phyloP scores from a whole-genome alignment of 2,329 filamentous ascomycete species.

The Fusarium anguioides region DNA sequence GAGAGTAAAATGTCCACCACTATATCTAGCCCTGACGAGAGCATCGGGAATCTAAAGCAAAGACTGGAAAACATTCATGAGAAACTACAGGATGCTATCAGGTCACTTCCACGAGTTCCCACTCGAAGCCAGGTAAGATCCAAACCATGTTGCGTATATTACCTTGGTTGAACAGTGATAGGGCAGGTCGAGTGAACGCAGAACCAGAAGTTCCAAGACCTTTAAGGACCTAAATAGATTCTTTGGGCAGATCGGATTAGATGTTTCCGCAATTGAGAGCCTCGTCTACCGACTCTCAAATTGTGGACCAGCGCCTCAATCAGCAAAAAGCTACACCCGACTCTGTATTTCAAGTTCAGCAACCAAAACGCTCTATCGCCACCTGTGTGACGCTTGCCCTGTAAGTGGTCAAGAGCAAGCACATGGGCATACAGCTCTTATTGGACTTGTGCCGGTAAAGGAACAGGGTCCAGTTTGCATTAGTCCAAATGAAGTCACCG shows the following conservation, averaged over 20 bases:
- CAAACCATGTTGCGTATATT: too few species aligned
- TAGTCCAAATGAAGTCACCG: not conserved
- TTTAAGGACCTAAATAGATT: not conserved
- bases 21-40: not conserved
- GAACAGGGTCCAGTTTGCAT: not conserved
- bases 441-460: not conserved
- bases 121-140: not conserved
- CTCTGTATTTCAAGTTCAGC: slow-evolving; percentile 2
- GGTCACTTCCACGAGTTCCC: not conserved
- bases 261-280: not conserved
- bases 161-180: not conserved
- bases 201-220: not conserved
- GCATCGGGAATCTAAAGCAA: not conserved
- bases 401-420: not conserved
- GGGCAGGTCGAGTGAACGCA: not conserved
- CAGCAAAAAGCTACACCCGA: not conserved
- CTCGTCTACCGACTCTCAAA: not conserved
- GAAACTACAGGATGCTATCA: not conserved
- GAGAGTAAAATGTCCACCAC: not conserved
- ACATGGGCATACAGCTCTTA: slow-evolving; percentile 2
- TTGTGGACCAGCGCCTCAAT: not conserved
- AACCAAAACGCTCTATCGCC: slow-evolving; percentile 7
- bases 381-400: slow-evolving; percentile 6
- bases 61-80: not conserved
- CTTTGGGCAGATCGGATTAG: not conserved